Conservation (phyloP, 768 basidiomycete genomes). For the Lyophyllum atratum region DNA sequence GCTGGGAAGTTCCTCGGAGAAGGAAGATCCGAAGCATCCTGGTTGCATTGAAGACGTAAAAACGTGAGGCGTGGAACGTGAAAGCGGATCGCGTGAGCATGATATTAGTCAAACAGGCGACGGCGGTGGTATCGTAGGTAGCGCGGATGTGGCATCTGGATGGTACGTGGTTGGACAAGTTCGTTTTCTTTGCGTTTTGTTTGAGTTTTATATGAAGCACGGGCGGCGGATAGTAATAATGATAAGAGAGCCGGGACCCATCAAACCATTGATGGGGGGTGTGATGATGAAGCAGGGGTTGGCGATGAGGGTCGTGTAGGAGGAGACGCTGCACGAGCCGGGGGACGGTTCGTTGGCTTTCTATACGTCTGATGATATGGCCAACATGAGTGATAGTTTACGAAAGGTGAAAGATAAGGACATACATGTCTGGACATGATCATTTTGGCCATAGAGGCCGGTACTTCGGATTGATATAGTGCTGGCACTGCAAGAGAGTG, state of each 20-base stretch:
- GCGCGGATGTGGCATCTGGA: conserved; percentile 1
- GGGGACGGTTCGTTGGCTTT: conserved; percentile 23
- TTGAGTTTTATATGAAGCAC: conserved; percentile 2
- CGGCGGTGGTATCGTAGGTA: conserved; percentile 3
- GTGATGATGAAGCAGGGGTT: conserved; percentile 9
- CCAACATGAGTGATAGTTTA: not conserved
- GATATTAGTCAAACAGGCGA: conserved; percentile 9
- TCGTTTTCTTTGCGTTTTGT: conserved; percentile 1
- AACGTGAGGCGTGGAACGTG: conserved; percentile 11
- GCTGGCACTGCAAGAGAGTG: conserved; percentile 35
- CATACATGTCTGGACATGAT: conserved; percentile 56
- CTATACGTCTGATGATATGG: conserved; percentile 17
- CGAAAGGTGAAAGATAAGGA: not conserved
- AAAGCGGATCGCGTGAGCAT: conserved; percentile 5
- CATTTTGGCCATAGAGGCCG: conserved; percentile 52
- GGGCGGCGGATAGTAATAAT: conserved; percentile 20
- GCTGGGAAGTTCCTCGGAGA: not conserved
- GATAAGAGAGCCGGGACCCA: conserved; percentile 13
- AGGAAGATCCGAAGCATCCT: conserved; percentile 6
- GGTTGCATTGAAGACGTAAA: not conserved
- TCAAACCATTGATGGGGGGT: conserved; percentile 23
- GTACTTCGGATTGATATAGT: conserved; percentile 42
- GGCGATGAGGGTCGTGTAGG: conserved; percentile 7
- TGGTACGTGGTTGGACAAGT: conserved; percentile 1
- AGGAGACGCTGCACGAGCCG: conserved; percentile 16